Percentiles rank a stretch among this genome's conserved stretches.
These are phyloP conservation scores for Pyrenochaeta sp. DNA, from an alignment of 2,329 filamentous ascomycete species.

Conservation along the genomic window DNA sequence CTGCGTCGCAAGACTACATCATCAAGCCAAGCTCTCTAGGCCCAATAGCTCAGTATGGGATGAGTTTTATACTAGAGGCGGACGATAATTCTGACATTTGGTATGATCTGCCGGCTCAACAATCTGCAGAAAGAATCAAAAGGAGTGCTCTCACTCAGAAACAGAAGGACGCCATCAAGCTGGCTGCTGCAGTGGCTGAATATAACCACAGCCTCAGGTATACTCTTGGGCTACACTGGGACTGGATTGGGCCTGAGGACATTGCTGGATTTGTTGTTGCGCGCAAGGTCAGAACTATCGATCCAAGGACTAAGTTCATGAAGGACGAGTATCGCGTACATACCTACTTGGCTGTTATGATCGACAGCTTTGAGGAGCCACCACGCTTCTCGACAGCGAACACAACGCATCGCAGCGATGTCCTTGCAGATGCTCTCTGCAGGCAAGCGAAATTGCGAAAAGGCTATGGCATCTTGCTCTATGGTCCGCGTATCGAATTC, in stretches of 20 bases:
- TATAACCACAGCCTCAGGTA: neutral
- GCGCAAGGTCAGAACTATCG: neutral
- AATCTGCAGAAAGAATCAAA: slow-evolving; percentile 7
- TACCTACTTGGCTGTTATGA: slow-evolving; percentile 33
- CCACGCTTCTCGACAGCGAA: slow-evolving; percentile 13
- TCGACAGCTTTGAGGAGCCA: slow-evolving; percentile 30
- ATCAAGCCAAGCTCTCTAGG: slow-evolving; percentile 17
- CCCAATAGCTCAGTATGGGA: slow-evolving; percentile 15
- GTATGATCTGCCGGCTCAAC: neutral
- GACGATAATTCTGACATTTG: slow-evolving; percentile 11
- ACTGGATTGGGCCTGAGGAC: slow-evolving; percentile 22
- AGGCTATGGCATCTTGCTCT: slow-evolving; percentile 33
- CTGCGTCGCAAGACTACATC: slow-evolving; percentile 23
- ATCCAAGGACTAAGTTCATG: neutral
- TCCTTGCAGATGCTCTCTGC: slow-evolving; percentile 29
- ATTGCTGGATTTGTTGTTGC: slow-evolving; percentile 33
- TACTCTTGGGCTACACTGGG: slow-evolving; percentile 7
- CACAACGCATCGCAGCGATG: slow-evolving; percentile 25
- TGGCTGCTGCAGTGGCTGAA: neutral
- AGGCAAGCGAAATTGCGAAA: slow-evolving; percentile 15
- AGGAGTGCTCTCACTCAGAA: neutral
- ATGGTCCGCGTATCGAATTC: slow-evolving; percentile 34
- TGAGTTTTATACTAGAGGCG: slow-evolving; percentile 22
- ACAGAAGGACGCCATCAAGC: neutral
- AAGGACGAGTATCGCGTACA: slow-evolving; percentile 10